Conservation (phyloP, 75 land plant species). For the Cupressus sempervirens region DNA sequence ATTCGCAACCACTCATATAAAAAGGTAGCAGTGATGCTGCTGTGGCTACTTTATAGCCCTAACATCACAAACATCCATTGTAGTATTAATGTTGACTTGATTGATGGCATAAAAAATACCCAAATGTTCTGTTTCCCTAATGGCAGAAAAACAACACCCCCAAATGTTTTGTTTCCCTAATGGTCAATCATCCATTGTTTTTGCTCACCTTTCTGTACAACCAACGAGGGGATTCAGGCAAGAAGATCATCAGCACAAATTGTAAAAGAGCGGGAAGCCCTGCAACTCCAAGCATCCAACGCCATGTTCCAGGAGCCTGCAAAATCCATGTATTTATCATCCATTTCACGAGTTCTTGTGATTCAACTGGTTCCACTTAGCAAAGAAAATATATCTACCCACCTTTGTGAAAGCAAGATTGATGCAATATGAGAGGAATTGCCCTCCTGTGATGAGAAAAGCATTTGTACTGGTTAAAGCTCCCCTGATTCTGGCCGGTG, state of each 20-base stretch:
- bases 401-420: conserved; percentile 80
- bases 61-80: too few relatives aligned
- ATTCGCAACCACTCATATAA: background rate
- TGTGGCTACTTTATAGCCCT: background rate
- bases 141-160: background rate
- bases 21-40: background rate
- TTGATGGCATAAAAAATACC: background rate
- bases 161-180: background rate
- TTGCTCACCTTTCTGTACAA: conserved; percentile 45
- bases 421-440: conserved; percentile 66
- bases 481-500: conserved; percentile 73
- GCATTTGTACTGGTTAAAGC: conserved; percentile 74
- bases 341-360: background rate
- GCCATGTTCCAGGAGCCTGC: conserved; percentile 79
- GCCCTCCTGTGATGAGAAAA: conserved; percentile 79
- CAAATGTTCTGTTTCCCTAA: background rate
- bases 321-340: background rate
- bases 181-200: background rate
- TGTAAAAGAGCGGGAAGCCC: conserved; percentile 69
- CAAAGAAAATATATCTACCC: background rate
- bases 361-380: background rate
- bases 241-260: conserved; percentile 47
- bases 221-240: conserved; percentile 90
- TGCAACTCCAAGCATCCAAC: conserved; percentile 86
- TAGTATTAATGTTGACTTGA: too few relatives aligned